phyloP scores from a whole-genome alignment of 192 early-diverging fungal species.

The Podila horticola region DNA sequence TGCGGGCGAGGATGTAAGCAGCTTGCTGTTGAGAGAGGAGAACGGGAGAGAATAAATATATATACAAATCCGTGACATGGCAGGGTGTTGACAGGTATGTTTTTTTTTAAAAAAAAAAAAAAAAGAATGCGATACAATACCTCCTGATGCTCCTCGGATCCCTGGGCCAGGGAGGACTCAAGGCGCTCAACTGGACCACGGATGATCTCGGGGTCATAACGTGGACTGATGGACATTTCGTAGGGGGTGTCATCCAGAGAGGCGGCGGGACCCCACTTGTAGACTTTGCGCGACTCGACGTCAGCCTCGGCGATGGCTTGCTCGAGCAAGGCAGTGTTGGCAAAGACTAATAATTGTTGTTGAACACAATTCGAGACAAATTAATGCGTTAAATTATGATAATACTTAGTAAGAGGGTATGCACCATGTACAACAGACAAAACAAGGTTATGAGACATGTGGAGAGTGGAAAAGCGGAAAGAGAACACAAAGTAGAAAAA shows the following conservation, averaged over 20 bases:
- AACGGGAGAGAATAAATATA: neutral
- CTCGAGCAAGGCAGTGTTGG: constrained; percentile 42
- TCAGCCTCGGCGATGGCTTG: constrained; percentile 36
- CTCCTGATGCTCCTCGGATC: constrained; percentile 50
- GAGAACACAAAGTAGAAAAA: neutral
- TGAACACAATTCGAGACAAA: neutral
- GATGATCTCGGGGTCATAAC: constrained; percentile 23
- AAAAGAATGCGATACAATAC: neutral
- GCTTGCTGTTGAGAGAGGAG: constrained; percentile 44
- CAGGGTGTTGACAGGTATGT: neutral
- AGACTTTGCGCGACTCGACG: constrained; percentile 5
- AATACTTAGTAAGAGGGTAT: neutral
- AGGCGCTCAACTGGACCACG: constrained; percentile 30
- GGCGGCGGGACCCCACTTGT: constrained; percentile 18
- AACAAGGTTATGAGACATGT: no score
- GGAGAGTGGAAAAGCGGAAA: neutral
- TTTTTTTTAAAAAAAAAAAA: no score
- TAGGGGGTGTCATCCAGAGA: constrained; percentile 44
- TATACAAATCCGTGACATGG: neutral
- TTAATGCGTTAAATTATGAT: neutral
- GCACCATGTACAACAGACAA: neutral
- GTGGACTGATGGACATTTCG: constrained; percentile 27
- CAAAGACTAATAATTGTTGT: constrained; percentile 23
- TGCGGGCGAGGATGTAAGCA: constrained; percentile 65
- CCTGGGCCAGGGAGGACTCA: constrained; percentile 23